Evolutionary conservation across 345 rosid genomes (phyloP).

Genomic region (Zanthoxylum bungeanum): DNA sequence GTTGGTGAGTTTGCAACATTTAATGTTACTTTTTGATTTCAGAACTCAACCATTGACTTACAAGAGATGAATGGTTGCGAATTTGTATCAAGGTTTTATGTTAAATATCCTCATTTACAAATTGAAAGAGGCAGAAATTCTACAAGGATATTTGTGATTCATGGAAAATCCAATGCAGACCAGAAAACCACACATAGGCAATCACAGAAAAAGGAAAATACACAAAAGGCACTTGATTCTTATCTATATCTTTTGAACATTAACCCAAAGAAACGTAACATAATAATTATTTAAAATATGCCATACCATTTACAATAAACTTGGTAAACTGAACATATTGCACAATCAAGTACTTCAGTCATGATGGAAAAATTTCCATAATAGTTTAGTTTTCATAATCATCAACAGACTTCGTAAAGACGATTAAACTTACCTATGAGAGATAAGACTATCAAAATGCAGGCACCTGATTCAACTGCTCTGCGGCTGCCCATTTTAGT

Average conservation of each 20-base stretch:
- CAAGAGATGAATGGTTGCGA: neutral
- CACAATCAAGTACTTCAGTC: neutral
- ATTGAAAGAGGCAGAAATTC: neutral
- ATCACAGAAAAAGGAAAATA: neutral
- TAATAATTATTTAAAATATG: neutral
- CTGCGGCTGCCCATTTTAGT: conserved; percentile 99
- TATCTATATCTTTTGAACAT: neutral
- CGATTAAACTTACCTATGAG: conserved; percentile 61
- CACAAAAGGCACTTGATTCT: neutral
- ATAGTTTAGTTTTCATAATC: neutral
- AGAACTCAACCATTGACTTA: neutral
- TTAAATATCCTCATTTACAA: neutral
- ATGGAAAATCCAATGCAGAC: neutral
- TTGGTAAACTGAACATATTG: neutral
- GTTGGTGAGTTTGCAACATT: neutral
- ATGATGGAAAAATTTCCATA: neutral
- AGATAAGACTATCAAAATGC: conserved; percentile 67
- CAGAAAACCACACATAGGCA: neutral
- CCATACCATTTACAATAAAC: neutral
- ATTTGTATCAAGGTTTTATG: neutral
- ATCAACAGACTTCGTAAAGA: conserved; percentile 5
- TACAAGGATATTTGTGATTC: neutral
- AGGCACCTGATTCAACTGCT: conserved; percentile 84
- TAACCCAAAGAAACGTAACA: neutral
- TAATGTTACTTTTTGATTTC: neutral